Percentiles rank a stretch among this genome's conserved stretches.
Conservation (phyloP, 768 basidiomycete genomes). For the Leccinum longicurvipes region DNA sequence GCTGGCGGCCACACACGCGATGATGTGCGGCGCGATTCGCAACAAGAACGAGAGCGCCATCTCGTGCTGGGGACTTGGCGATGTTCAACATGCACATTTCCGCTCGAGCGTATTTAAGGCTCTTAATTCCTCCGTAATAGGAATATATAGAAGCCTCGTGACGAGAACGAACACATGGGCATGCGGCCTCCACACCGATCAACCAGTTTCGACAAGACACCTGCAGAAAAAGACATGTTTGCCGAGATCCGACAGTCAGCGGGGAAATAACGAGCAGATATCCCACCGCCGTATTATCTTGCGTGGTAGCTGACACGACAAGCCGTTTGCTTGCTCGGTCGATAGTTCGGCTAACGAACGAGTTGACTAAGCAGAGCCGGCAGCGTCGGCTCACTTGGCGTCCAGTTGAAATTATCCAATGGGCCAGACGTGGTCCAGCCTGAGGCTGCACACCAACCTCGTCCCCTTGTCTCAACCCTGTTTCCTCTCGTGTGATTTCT, state of each 20-base stretch:
- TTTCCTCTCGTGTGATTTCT: background rate
- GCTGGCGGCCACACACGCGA: background rate
- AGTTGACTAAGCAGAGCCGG: background rate
- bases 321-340: no score
- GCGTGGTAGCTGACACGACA: no score
- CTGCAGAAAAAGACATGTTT: background rate
- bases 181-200: background rate
- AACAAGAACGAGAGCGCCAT: conserved; percentile 23
- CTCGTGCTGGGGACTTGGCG: no score
- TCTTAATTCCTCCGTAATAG: background rate
- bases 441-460: no score
- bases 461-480: no score
- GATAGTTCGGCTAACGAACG: no score
- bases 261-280: background rate
- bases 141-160: background rate
- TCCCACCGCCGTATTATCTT: no score
- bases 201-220: background rate
- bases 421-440: no score
- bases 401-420: no score
- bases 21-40: conserved; percentile 4
- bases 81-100: background rate
- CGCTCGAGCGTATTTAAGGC: conserved; percentile 3
- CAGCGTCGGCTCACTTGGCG: no score
- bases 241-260: conserved; percentile 2
- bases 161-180: background rate